Evolutionary conservation across 345 rosid species (phyloP), one percentile per base, ranked within the genome.

Genomic region (Brassica rapa): DNA sequence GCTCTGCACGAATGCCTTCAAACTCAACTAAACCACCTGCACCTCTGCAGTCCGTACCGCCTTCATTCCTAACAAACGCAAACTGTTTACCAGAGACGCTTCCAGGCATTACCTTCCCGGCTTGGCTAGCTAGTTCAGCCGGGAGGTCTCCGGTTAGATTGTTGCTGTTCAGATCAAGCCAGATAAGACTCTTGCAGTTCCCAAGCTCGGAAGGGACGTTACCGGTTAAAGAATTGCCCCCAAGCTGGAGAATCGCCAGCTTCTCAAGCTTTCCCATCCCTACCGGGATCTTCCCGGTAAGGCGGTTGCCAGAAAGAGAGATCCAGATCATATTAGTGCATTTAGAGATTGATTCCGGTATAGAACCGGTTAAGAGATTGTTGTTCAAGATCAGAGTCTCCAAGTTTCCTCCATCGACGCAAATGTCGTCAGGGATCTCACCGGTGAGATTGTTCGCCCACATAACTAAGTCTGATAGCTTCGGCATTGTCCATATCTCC

Each of bases 381-480:
- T 92, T 92, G 90, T 94, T 94, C 66, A 94, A 88, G 72, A 94
- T 92, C 75, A 94, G 61, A 4, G 90, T 87, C 86, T 89, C 94
- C 62, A 94, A 82, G 75, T 88, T 90, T 69, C 97, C 93, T 77
- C 97, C 94, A 1, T 83, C 63, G 10, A 67, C 78, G 72, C 98
- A 94, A 79, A 94, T 89, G 55, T 80, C 77, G 23, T 89, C 84
- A 0, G 98, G 97, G 72, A 94, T 94, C 71, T 77, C 85, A 8
- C 97, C 97, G 3, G 91, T 87, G 75, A 94, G 91, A 80, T 92
- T 92, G 82, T 92, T 94, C 21, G 98, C 97, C 98, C 98, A 94
- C 86, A 94, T 89, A 25, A 90, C 91, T 81, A 94, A 71, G 63
- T 94, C 94, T 4, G 87, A 81, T 23, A 94, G 89, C 61, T 87